These are phyloP conservation scores for Peterozyma xylosa DNA, from an alignment of 805 yeast species.

Conservation along the genomic window DNA sequence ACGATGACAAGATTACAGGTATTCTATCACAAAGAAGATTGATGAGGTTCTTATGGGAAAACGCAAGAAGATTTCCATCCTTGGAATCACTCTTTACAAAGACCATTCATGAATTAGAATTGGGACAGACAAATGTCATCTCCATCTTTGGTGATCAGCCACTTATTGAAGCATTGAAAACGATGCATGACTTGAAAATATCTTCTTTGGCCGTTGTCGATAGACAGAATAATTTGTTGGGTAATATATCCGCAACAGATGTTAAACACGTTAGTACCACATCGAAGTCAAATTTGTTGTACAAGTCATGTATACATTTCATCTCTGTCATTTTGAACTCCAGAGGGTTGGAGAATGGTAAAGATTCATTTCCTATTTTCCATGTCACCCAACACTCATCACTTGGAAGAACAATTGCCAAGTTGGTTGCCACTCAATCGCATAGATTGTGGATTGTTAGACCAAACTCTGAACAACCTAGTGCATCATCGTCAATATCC, in stretches of 20 bases:
- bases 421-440: conserved; percentile 88
- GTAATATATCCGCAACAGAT: conserved; percentile 92
- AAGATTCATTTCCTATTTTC: conserved; percentile 94
- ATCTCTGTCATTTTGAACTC: conserved; percentile 78
- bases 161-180: conserved; percentile 76
- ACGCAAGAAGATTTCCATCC: conserved; percentile 77
- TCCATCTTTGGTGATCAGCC: conserved; percentile 83
- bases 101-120: conserved; percentile 62
- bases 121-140: conserved; percentile 68
- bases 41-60: conserved; percentile 83
- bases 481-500: conserved; percentile 12
- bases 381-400: conserved; percentile 79
- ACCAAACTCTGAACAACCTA: conserved; percentile 21
- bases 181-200: conserved; percentile 78
- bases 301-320: conserved; percentile 81
- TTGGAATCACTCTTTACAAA: conserved; percentile 69
- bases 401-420: conserved; percentile 85
- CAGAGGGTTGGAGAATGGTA: conserved; percentile 89
- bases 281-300: conserved; percentile 76
- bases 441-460: conserved; percentile 86
- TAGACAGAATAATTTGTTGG: conserved; percentile 63
- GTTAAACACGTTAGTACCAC: conserved; percentile 83
- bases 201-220: conserved; percentile 93
- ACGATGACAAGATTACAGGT: conserved; percentile 59
- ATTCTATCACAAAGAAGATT: conserved; percentile 86